phyloP scores from a whole-genome alignment of 2,329 filamentous ascomycete genomes.

The Ramularia endophylla region DNA sequence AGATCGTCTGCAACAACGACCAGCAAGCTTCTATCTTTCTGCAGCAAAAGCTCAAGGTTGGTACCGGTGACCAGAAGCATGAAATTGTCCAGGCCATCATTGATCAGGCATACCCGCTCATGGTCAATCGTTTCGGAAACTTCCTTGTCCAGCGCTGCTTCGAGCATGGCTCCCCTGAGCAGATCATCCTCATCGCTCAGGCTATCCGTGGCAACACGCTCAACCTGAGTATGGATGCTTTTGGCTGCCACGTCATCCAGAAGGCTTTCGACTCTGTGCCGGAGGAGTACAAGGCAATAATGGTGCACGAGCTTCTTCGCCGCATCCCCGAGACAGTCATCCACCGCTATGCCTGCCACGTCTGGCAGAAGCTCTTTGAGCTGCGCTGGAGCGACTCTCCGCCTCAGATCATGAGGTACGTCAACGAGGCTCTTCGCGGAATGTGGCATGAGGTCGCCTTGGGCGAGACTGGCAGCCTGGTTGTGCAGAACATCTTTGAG shows the following conservation, averaged over 20 bases:
- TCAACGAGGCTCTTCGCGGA: slow-evolving; percentile 87
- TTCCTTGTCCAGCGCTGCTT: slow-evolving; percentile 98
- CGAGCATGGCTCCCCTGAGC: slow-evolving; percentile 91
- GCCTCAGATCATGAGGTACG: slow-evolving; percentile 96
- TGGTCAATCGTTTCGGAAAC: slow-evolving; percentile 98
- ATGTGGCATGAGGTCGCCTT: slow-evolving; percentile 99
- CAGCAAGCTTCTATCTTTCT: slow-evolving; percentile 98
- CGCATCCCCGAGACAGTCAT: slow-evolving; percentile 97
- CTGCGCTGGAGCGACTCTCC: slow-evolving; percentile 91
- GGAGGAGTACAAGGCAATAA: slow-evolving; percentile 94
- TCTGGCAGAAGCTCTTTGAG: slow-evolving; percentile 99
- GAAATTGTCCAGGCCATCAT: slow-evolving; percentile 97
- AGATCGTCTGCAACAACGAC: slow-evolving; percentile 98
- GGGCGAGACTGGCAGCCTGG: slow-evolving; percentile 93
- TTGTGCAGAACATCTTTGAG: slow-evolving; percentile 99
- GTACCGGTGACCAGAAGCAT: slow-evolving; percentile 90
- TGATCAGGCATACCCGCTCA: slow-evolving; percentile 85
- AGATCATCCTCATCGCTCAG: slow-evolving; percentile 90
- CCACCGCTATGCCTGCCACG: slow-evolving; percentile 96
- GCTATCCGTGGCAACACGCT: slow-evolving; percentile 91
- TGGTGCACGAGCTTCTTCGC: slow-evolving; percentile 96
- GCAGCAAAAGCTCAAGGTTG: slow-evolving; percentile 97
- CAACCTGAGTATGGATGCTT: slow-evolving; percentile 95
- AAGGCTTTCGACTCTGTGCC: slow-evolving; percentile 98
- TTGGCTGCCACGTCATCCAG: slow-evolving; percentile 96